Conservation (phyloP, 208 protist genomes). For the Crithidia thermophila region DNA sequence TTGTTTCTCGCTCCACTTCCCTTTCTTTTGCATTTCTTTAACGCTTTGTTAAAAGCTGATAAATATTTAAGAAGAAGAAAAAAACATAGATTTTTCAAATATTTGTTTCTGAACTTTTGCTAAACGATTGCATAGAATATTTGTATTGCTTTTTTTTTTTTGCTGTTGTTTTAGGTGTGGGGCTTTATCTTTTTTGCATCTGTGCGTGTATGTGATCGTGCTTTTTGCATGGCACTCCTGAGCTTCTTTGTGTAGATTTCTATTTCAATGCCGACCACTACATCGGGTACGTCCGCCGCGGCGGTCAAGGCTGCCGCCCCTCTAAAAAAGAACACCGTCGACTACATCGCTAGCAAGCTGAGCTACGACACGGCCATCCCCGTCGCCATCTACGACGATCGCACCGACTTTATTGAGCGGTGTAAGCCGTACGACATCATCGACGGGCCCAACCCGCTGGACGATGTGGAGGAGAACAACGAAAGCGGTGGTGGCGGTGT, state of each 20-base stretch:
- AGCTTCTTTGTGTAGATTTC: background rate
- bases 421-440: slow-evolving; percentile 78
- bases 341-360: slow-evolving; percentile 57
- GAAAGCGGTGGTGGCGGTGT: background rate
- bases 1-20: no score
- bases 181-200: no score
- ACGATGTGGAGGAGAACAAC: slow-evolving; percentile 17
- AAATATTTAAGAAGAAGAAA: no score
- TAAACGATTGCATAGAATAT: no score
- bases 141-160: no score
- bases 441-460: slow-evolving; percentile 55
- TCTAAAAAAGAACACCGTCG: slow-evolving; percentile 45
- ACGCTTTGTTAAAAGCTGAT: no score
- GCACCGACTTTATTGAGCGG: slow-evolving; percentile 35
- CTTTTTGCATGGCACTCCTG: no score
- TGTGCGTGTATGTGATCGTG: no score
- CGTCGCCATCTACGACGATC: slow-evolving; percentile 41
- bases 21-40: no score
- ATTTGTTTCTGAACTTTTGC: no score
- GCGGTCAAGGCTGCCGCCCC: background rate
- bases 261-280: background rate
- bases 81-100: no score
- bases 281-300: background rate
- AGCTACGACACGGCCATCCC: slow-evolving; percentile 64
- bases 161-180: no score